Conservation (phyloP, 768 basidiomycete genomes). For the Lentinula sp. region DNA sequence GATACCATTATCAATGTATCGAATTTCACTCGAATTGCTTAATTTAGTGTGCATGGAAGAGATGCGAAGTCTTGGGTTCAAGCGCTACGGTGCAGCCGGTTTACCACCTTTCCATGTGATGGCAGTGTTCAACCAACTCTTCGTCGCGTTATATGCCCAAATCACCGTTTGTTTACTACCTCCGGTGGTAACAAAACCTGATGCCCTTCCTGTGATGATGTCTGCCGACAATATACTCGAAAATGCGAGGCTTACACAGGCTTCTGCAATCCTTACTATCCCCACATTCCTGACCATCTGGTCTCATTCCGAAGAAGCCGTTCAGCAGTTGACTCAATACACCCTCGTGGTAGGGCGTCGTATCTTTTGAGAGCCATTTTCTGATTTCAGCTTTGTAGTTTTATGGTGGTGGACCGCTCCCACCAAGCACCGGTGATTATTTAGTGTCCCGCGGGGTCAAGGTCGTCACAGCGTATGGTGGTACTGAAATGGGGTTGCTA, state of each 20-base stretch:
- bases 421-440: conserved; percentile 8
- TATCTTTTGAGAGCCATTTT: not conserved
- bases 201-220: conserved; percentile 18
- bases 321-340: conserved; percentile 12
- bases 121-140: not conserved
- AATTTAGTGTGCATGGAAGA: not conserved
- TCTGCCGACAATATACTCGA: conserved; percentile 22
- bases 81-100: not conserved
- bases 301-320: conserved; percentile 10
- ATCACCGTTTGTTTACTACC: not conserved
- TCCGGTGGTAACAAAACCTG: conserved; percentile 1
- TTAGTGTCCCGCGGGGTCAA: conserved; percentile 14
- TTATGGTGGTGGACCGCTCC: conserved; percentile 1
- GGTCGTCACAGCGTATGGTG: conserved; percentile 12
- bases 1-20: not conserved
- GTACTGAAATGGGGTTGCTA: conserved; percentile 14
- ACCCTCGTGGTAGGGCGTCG: conserved; percentile 10
- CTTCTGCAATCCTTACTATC: conserved; percentile 14
- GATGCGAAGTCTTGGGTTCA: not conserved
- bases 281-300: conserved; percentile 21
- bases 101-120: conserved; percentile 1
- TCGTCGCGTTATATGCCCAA: not conserved
- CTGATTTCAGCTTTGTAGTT: not conserved
- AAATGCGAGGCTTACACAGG: conserved; percentile 9
- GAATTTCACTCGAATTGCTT: not conserved